Evolutionary conservation across 768 basidiomycete species (phyloP).

Genomic region (Rhodosporidiobolus odoratus): DNA sequence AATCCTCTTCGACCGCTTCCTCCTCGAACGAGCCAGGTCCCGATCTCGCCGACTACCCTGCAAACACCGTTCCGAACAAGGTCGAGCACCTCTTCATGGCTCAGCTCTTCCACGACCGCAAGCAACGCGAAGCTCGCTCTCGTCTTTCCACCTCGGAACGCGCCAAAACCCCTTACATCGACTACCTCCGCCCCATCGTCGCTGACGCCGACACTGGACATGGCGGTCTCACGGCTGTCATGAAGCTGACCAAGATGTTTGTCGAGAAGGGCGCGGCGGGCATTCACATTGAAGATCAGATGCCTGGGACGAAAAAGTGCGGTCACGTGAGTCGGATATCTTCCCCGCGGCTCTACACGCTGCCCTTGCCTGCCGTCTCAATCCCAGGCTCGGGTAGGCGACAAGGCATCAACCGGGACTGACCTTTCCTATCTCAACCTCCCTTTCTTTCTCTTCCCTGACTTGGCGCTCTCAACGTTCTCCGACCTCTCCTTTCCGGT

Average conservation of each 20-base stretch:
- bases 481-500: too few relatives aligned
- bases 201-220: conserved; percentile 99
- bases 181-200: conserved; percentile 68
- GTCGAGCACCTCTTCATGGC: conserved; percentile 97
- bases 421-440: conserved; percentile 60
- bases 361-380: too few relatives aligned
- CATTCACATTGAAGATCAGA: conserved; percentile 97
- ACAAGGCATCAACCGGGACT: too few relatives aligned
- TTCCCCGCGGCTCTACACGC: too few relatives aligned
- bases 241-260: conserved; percentile 98
- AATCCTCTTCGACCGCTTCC: conserved; percentile 84
- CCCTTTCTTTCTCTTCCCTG: conserved; percentile 56
- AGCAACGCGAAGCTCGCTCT: conserved; percentile 77
- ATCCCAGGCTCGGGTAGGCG: too few relatives aligned
- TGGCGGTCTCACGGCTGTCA: conserved; percentile 93
- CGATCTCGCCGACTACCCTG: conserved; percentile 97
- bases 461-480: neutral
- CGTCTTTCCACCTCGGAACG: conserved; percentile 66
- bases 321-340: conserved; percentile 80
- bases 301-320: conserved; percentile 88
- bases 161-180: conserved; percentile 60
- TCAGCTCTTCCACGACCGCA: conserved; percentile 98
- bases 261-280: conserved; percentile 98
- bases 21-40: conserved; percentile 95
- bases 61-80: conserved; percentile 97